These are phyloP conservation scores for Metarhizium robertsii DNA, from an alignment of 2,329 filamentous ascomycete genomes.

Conservation along the genomic window DNA sequence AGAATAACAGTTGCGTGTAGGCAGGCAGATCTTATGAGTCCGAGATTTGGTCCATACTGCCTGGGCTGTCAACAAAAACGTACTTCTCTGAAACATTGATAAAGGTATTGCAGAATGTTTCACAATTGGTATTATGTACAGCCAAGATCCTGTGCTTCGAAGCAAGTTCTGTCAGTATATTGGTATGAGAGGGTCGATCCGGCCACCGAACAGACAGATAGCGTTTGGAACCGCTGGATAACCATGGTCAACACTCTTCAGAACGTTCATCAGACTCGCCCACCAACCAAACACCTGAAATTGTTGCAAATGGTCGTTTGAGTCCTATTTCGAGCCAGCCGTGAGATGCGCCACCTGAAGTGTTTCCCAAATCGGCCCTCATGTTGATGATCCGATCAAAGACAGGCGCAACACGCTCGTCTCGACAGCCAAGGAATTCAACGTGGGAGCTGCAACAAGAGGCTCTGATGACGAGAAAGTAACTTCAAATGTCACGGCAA, in stretches of 20 bases:
- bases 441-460: neutral
- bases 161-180: neutral
- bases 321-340: neutral
- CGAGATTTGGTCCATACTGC: neutral
- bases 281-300: neutral
- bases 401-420: neutral
- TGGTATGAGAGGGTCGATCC: neutral
- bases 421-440: neutral
- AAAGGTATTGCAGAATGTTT: neutral
- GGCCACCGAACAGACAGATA: neutral
- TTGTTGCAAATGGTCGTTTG: neutral
- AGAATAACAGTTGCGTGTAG: neutral
- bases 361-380: neutral
- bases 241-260: neutral
- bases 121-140: neutral
- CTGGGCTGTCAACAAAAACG: neutral
- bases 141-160: neutral
- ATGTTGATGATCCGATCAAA: neutral
- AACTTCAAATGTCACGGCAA: neutral
- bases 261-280: neutral
- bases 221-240: neutral
- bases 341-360: neutral
- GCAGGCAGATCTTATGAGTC: neutral
- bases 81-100: neutral
- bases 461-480: neutral